Percentiles rank a stretch among this genome's conserved stretches.
phyloP scores from a whole-genome alignment of 1,284 basidiomycete genomes.

The Hemileia vastatrix region DNA sequence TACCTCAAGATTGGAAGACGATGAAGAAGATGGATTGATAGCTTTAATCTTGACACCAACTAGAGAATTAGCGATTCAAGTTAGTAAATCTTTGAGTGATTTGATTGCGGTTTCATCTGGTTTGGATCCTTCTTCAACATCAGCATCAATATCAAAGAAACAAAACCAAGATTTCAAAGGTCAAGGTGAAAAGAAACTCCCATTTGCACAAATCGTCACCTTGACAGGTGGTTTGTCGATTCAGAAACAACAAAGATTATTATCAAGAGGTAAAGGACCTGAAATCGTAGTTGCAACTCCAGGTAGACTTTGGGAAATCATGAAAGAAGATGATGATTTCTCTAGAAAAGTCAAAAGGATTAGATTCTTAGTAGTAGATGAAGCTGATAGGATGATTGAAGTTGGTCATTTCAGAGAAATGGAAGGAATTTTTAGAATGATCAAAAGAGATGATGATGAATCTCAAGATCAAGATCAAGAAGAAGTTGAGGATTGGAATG shows the following conservation, averaged over 20 bases:
- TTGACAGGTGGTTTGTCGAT: constrained; percentile 89
- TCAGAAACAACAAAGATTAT: constrained; percentile 81
- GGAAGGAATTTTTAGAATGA: constrained; percentile 79
- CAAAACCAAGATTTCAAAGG: no score
- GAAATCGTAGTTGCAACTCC: constrained; percentile 92
- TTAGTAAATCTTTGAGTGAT: constrained; percentile 33
- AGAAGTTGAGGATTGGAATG: no score
- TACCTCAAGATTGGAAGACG: constrained; percentile 16
- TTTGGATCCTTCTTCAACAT: no score
- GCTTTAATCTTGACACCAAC: constrained; percentile 39
- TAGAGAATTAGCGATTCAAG: constrained; percentile 40
- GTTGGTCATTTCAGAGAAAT: constrained; percentile 91
- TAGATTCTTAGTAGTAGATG: constrained; percentile 84
- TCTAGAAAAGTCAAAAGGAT: constrained; percentile 57
- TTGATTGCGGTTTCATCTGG: constrained; percentile 23
- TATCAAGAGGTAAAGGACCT: constrained; percentile 58
- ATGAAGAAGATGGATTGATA: not conserved
- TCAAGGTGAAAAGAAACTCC: constrained; percentile 44
- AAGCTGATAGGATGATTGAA: constrained; percentile 98
- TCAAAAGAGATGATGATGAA: not conserved
- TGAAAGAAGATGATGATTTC: constrained; percentile 52
- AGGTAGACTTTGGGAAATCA: constrained; percentile 88
- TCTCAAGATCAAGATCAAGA: not conserved
- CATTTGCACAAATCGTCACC: constrained; percentile 70
- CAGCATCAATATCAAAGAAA: no score